Base-by-base conservation (phyloP, 768 basidiomycete genomes). In the Lactarius evosmus region DNA sequence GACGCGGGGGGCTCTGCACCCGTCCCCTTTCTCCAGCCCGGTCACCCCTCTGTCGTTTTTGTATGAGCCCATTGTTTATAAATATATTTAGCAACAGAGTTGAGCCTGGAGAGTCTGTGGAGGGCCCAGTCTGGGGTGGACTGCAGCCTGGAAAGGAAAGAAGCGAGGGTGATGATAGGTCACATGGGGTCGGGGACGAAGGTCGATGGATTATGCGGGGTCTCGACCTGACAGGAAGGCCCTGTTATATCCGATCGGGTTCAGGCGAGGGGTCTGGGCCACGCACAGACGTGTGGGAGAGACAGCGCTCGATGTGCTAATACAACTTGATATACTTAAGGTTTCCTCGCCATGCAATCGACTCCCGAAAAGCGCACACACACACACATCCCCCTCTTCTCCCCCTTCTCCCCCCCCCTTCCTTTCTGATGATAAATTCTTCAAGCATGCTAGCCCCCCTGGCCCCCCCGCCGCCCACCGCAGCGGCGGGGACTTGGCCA, bases 241-340 rank as follows among this genome's bases (percentile, higher is more conserved):
- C 22, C 32, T 27, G 53, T 40, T 60, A 58, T 60, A 64, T 59
- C 58, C 63, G 63, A 59, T 63, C 63, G 58, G 63, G 29, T 46
- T 58, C 51, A 30, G 6, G 49, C 62, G 51, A 55, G 25, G 25
- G 58, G 63, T 59, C 63, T 64, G 58, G 63, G 6, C 63, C 63
- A 52, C 6, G n/a, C 56, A 49, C n/a, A 25, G n/a, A 27, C 7
- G 32, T 4, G 16, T 17, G 12, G 32, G 16, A 0, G 34, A 58
- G 40, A 40, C 46, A 49, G 46, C 46, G 32, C 32, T 44, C 38
- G n/a, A 36, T 49, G 41, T 33, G 41, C 53, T 46, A 54, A 61
- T 55, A 55, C 56, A 2, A 52, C 49, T 17, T 33, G 61, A 62
- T 57, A 63, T 58, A 63, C 62, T 63, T 63, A 63, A 63, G 56